Percentiles rank a stretch among this genome's conserved stretches.
These are phyloP conservation scores for Colletotrichum lindemuthianum DNA, from an alignment of 2,329 filamentous ascomycete genomes.

Conservation along the genomic window DNA sequence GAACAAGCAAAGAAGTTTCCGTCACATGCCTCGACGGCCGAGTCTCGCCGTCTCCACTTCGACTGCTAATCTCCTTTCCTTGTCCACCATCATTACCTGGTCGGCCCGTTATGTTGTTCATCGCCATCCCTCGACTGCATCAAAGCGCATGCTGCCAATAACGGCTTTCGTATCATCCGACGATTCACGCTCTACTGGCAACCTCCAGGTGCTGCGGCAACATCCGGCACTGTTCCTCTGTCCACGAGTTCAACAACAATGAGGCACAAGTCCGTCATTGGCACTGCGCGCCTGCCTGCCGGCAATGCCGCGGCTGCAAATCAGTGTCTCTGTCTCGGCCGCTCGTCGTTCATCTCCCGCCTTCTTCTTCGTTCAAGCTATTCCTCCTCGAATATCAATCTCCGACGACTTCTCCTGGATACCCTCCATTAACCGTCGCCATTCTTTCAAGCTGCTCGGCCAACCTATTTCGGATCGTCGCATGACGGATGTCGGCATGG, in stretches of 20 bases:
- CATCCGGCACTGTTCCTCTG: slow-evolving; percentile 16
- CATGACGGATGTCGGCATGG: slow-evolving; percentile 9
- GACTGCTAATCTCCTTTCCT: slow-evolving; percentile 13
- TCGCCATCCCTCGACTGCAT: slow-evolving; percentile 12
- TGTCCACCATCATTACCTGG: slow-evolving; percentile 6
- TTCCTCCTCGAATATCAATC: slow-evolving; percentile 8
- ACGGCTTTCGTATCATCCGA: background rate
- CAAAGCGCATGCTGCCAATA: slow-evolving; percentile 4
- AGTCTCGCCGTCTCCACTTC: background rate
- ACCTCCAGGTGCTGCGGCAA: slow-evolving; percentile 12
- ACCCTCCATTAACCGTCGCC: slow-evolving; percentile 4
- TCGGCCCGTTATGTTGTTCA: background rate
- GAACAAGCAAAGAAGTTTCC: slow-evolving; percentile 21
- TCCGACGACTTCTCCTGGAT: slow-evolving; percentile 1
- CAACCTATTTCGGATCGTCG: background rate
- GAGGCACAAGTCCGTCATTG: slow-evolving; percentile 8
- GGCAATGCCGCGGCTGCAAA: too few relatives aligned
- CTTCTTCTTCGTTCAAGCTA: background rate
- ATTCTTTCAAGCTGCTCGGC: background rate
- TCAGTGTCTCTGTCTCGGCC: background rate
- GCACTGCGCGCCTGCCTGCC: background rate
- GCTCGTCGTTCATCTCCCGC: background rate
- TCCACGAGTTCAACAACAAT: background rate
- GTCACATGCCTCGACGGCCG: background rate
- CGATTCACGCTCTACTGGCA: background rate